phyloP scores from a whole-genome alignment of 108 stramenopile species.

The Phaeodactylum tricornutum region DNA sequence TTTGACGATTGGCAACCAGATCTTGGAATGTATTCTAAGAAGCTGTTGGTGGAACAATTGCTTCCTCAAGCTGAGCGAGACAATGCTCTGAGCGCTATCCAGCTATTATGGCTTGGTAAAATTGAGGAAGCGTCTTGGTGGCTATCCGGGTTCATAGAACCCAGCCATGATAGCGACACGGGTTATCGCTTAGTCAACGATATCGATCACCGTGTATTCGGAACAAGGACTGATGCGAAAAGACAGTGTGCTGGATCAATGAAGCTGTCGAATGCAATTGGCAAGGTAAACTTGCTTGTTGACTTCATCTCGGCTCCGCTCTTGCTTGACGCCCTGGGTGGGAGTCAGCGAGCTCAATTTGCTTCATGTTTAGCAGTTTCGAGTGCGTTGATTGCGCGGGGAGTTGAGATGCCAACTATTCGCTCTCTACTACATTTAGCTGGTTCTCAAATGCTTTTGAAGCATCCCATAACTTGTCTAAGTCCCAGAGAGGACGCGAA shows the following conservation, averaged over 20 bases:
- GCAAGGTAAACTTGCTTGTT: slow-evolving; percentile 44
- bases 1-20: slow-evolving; percentile 51
- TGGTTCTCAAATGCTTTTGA: too few species aligned
- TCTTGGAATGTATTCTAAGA: slow-evolving; percentile 8
- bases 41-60: slow-evolving; percentile 3
- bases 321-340: slow-evolving; percentile 45
- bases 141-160: slow-evolving; percentile 20
- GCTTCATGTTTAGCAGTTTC: slow-evolving; percentile 46
- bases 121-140: slow-evolving; percentile 27
- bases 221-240: too few species aligned
- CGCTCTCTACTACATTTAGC: too few species aligned
- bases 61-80: background rate
- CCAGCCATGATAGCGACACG: background rate
- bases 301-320: slow-evolving; percentile 56
- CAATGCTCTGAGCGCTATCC: slow-evolving; percentile 23
- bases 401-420: slow-evolving; percentile 67
- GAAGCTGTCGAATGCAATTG: slow-evolving; percentile 12
- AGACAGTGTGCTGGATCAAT: too few species aligned
- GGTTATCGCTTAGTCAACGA: slow-evolving; percentile 6
- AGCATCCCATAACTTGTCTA: too few species aligned
- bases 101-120: slow-evolving; percentile 52
- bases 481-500: too few species aligned
- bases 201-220: too few species aligned
- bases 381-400: slow-evolving; percentile 33
- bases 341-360: slow-evolving; percentile 34